Evolutionary conservation across 2,329 filamentous ascomycete species (phyloP).

Genomic region (Trichoderma brevicompactum): DNA sequence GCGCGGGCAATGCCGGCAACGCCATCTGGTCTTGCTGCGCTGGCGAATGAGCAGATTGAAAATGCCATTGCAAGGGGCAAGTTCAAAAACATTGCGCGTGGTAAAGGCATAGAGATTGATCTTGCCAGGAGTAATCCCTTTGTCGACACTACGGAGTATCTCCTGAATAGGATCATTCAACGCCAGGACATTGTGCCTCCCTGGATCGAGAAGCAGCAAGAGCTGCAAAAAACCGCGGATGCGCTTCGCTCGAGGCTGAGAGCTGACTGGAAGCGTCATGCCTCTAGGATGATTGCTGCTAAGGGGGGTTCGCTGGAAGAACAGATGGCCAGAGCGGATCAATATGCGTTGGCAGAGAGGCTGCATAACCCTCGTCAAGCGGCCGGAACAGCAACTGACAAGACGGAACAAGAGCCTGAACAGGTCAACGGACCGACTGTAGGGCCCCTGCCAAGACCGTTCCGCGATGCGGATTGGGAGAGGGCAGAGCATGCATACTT

Average conservation of each 20-base stretch:
- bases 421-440: constrained; percentile 36
- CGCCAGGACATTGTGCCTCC: constrained; percentile 93
- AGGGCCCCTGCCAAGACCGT: constrained; percentile 52
- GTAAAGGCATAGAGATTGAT: constrained; percentile 80
- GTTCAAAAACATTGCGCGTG: constrained; percentile 81
- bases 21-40: constrained; percentile 74
- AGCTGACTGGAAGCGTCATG: constrained; percentile 83
- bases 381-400: constrained; percentile 22
- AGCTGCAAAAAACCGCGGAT: constrained; percentile 70
- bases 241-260: constrained; percentile 76
- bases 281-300: constrained; percentile 76
- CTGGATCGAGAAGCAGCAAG: constrained; percentile 99
- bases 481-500: constrained; percentile 74
- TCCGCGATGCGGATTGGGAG: constrained; percentile 81
- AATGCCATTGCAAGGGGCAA: constrained; percentile 90
- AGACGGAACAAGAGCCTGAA: not conserved
- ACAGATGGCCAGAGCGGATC: constrained; percentile 72
- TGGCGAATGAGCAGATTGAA: constrained; percentile 92
- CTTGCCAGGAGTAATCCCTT: constrained; percentile 83
- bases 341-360: constrained; percentile 76
- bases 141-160: constrained; percentile 94
- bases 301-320: constrained; percentile 73
- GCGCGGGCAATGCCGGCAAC: constrained; percentile 76
- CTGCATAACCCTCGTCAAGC: constrained; percentile 61
- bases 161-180: constrained; percentile 98